Percentiles rank a stretch among this genome's conserved stretches.
These are phyloP conservation scores for Calonectria pauciramosa DNA, from an alignment of 2,329 filamentous ascomycete genomes.

Conservation along the genomic window DNA sequence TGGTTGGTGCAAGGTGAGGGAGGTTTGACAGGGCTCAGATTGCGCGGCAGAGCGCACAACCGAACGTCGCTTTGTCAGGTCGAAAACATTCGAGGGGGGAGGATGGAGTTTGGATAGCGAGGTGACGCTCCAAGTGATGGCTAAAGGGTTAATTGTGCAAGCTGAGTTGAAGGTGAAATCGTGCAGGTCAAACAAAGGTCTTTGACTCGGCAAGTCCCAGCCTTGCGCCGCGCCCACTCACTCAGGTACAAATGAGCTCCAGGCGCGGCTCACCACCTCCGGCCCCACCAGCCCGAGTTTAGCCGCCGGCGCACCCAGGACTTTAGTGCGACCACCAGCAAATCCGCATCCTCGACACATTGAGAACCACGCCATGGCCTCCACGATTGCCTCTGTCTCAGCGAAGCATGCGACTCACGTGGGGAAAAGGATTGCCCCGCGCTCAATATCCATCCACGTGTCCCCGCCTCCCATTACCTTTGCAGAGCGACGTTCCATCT, in stretches of 20 bases:
- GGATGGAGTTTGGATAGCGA: neutral
- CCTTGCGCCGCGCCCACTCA: slow-evolving; percentile 5
- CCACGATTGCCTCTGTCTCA: neutral
- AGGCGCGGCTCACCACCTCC: slow-evolving; percentile 1
- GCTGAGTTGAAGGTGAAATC: neutral
- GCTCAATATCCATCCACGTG: slow-evolving; percentile 65
- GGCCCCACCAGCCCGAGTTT: slow-evolving; percentile 22
- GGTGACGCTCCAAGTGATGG: slow-evolving; percentile 16
- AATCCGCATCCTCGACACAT: neutral
- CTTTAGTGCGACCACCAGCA: neutral
- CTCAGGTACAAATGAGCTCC: neutral
- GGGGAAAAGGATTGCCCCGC: slow-evolving; percentile 44
- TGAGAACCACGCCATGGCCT: neutral
- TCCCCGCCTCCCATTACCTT: slow-evolving; percentile 65
- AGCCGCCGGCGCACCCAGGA: neutral
- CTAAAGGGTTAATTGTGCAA: neutral
- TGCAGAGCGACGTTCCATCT: slow-evolving; percentile 67
- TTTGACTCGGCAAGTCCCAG: slow-evolving; percentile 10
- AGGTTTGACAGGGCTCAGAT: slow-evolving; percentile 7
- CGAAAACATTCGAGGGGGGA: slow-evolving; percentile 6
- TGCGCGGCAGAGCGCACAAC: slow-evolving; percentile 25
- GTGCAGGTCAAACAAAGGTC: neutral
- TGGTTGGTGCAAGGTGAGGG: neutral
- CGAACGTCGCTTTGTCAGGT: slow-evolving; percentile 3
- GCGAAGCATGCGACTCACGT: slow-evolving; percentile 14